phyloP scores from a whole-genome alignment of 2,329 filamentous ascomycete species.

The Basipetospora chlamydospora region DNA sequence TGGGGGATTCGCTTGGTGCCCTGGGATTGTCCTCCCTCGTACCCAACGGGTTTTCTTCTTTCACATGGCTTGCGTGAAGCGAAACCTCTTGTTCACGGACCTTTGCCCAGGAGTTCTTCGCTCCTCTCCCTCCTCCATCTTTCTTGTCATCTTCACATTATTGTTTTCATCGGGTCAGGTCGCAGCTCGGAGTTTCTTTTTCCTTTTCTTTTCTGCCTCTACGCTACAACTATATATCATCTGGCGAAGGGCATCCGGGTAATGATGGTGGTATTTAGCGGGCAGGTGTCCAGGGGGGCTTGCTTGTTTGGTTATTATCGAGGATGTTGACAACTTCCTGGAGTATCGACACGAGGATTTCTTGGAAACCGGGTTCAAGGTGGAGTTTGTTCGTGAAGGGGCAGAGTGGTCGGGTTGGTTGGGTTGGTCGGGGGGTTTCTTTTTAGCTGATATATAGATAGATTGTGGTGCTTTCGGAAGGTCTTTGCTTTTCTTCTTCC shows the following conservation, averaged over 20 bases:
- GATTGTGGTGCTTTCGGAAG: background rate
- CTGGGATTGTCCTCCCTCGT: no score
- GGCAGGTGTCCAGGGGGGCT: background rate
- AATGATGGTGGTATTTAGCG: conserved; percentile 3
- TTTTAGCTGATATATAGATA: no score
- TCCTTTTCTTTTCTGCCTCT: no score
- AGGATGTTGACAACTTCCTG: no score
- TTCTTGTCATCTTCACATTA: background rate
- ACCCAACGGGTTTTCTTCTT: conserved; percentile 1
- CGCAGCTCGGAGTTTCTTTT: conserved; percentile 3
- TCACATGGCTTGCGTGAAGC: no score
- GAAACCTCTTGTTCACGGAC: background rate
- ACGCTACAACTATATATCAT: no score
- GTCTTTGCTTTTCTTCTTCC: background rate
- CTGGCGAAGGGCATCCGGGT: conserved; percentile 1
- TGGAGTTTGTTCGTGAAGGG: background rate
- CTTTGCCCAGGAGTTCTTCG: background rate
- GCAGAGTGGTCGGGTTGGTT: background rate
- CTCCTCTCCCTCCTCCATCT: background rate
- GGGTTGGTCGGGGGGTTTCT: no score
- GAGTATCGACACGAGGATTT: no score
- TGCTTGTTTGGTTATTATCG: no score
- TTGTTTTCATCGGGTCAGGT: background rate
- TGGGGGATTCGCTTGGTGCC: no score
- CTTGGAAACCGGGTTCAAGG: no score